phyloP scores from a whole-genome alignment of 2,329 filamentous ascomycete species.

The Apiospora hydei region DNA sequence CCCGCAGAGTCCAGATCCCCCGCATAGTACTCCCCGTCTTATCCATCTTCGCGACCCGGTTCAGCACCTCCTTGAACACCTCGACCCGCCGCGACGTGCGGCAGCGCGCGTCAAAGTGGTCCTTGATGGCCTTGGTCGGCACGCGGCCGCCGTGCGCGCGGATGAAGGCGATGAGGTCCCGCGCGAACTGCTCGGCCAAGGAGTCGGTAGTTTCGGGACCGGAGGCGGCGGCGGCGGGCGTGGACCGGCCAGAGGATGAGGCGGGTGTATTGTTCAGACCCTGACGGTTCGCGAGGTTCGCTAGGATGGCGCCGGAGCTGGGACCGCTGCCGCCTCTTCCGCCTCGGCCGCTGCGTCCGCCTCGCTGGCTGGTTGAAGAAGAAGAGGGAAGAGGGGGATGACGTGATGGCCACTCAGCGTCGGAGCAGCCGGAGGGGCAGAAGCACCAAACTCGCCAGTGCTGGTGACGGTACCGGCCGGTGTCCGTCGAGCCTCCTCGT shows the following conservation, averaged over 20 bases:
- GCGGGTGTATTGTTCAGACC: slow-evolving; percentile 40
- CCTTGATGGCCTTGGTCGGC: slow-evolving; percentile 84
- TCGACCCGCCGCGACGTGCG: slow-evolving; percentile 71
- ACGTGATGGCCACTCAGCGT: slow-evolving; percentile 57
- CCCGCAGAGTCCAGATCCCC: slow-evolving; percentile 53
- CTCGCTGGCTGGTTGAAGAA: slow-evolving; percentile 68
- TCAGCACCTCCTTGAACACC: slow-evolving; percentile 84
- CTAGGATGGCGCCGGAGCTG: slow-evolving; percentile 62
- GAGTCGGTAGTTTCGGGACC: not conserved
- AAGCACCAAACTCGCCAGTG: slow-evolving; percentile 71
- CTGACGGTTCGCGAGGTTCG: slow-evolving; percentile 65
- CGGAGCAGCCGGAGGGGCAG: not conserved
- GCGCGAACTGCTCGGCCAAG: slow-evolving; percentile 7
- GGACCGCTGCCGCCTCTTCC: slow-evolving; percentile 57
- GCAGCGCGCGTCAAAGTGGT: slow-evolving; percentile 88
- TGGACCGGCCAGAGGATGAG: not conserved
- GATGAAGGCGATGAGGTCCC: slow-evolving; percentile 68
- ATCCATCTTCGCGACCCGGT: slow-evolving; percentile 76
- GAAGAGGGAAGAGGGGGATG: not conserved
- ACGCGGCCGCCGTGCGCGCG: slow-evolving; percentile 78
- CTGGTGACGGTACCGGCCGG: slow-evolving; percentile 90
- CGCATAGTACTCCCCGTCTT: slow-evolving; percentile 60
- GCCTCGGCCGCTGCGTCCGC: slow-evolving; percentile 59
- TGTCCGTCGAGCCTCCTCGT: slow-evolving; percentile 73
- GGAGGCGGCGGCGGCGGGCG: slow-evolving; percentile 42